A percentile compares a stretch with the other conserved stretches of the same genome.
Conservation (phyloP, 805 yeast species). For the Candida suzukii region DNA sequence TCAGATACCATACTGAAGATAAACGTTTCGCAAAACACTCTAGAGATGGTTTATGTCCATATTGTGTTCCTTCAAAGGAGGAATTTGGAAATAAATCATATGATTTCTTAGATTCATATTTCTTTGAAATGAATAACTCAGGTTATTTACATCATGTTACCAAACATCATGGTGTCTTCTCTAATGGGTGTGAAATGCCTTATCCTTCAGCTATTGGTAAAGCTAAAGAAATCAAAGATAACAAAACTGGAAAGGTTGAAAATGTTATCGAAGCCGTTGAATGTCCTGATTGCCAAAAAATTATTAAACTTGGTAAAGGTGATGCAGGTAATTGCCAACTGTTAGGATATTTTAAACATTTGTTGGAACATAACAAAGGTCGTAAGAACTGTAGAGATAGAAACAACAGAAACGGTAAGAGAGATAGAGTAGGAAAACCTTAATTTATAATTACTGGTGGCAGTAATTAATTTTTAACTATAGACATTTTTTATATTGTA, state of each 20-base stretch:
- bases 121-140: conserved; percentile 18
- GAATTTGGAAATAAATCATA: conserved; percentile 1
- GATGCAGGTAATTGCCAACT: conserved; percentile 14
- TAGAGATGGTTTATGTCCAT: conserved; percentile 25
- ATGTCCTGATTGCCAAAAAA: conserved; percentile 15
- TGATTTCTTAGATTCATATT: conserved; percentile 9
- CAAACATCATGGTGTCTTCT: conserved; percentile 25
- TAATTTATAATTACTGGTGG: no score
- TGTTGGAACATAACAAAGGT: conserved; percentile 16
- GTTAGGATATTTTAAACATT: conserved; percentile 22
- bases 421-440: not conserved
- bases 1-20: conserved; percentile 9
- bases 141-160: conserved; percentile 26
- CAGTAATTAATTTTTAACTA: no score
- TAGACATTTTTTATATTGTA: no score
- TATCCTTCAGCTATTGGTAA: conserved; percentile 16
- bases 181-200: conserved; percentile 23
- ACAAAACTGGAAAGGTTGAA: conserved; percentile 10
- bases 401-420: not conserved
- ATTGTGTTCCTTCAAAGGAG: conserved; percentile 13
- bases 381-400: conserved; percentile 5
- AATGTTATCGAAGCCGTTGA: conserved; percentile 13
- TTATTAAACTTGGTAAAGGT: conserved; percentile 14
- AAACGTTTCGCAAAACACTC: conserved; percentile 9
- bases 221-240: conserved; percentile 11